Percentiles rank a stretch among this genome's conserved stretches.
phyloP scores from a whole-genome alignment of 106 monocot species.

The Amphibolis antarctica region DNA sequence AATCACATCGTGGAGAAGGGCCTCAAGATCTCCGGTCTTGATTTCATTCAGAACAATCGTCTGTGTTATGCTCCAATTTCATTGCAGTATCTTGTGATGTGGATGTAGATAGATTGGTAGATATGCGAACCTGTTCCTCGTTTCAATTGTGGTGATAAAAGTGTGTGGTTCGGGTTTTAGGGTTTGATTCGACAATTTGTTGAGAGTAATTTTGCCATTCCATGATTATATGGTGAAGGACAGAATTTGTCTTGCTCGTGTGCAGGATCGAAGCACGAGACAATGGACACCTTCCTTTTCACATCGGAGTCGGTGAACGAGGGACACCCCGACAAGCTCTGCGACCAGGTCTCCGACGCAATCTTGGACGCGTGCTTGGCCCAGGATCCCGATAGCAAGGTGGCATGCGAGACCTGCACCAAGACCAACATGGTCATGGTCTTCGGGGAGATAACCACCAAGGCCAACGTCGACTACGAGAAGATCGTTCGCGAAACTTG shows the following conservation, averaged over 20 bases:
- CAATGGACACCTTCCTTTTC: conserved; percentile 13
- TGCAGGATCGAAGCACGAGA: background rate
- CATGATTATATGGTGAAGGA: too few relatives aligned
- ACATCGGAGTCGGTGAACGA: conserved; percentile 15
- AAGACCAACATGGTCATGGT: conserved; percentile 20
- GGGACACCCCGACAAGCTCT: conserved; percentile 18
- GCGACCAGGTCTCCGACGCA: conserved; percentile 16
- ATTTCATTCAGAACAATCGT: too few relatives aligned
- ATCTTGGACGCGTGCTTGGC: conserved; percentile 13
- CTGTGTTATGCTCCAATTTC: too few relatives aligned
- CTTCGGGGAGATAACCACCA: conserved; percentile 16
- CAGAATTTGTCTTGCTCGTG: background rate
- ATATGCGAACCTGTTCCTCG: too few relatives aligned
- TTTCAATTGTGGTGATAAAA: too few relatives aligned
- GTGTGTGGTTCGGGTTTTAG: too few relatives aligned
- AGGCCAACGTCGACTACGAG: conserved; percentile 8
- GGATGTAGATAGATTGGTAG: too few relatives aligned
- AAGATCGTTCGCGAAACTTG: conserved; percentile 13
- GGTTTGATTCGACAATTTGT: too few relatives aligned
- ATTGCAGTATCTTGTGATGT: too few relatives aligned
- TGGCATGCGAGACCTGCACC: conserved; percentile 13
- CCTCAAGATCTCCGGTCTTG: too few relatives aligned
- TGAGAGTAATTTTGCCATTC: too few relatives aligned
- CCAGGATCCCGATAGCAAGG: conserved; percentile 10
- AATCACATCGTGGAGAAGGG: too few relatives aligned